These are phyloP conservation scores for Papiliotrema fonsecae DNA, from an alignment of 1,284 basidiomycete species.

Conservation along the genomic window DNA sequence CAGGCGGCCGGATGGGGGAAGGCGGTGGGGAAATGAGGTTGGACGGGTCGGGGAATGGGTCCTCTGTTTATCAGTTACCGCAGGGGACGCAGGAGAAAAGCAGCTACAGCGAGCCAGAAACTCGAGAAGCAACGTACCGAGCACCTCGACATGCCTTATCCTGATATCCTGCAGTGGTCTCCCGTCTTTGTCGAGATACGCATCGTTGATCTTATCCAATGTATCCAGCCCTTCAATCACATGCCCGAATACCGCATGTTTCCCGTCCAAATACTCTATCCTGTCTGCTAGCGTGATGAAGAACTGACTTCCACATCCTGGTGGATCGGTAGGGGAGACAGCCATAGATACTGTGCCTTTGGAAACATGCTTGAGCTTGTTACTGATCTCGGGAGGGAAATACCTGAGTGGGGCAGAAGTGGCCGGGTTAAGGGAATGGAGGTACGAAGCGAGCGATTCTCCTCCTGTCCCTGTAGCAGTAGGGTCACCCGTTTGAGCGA, in stretches of 20 bases:
- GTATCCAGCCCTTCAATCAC: conserved; percentile 93
- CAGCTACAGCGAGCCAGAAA: no score
- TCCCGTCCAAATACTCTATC: conserved; percentile 92
- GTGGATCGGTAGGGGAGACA: conserved; percentile 63
- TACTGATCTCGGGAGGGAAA: conserved; percentile 76
- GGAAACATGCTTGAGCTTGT: conserved; percentile 72
- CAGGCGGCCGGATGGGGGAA: conserved; percentile 72
- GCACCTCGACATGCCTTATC: conserved; percentile 84
- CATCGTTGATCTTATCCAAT: conserved; percentile 86
- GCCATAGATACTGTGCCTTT: conserved; percentile 95
- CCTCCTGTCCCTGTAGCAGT: conserved; percentile 92
- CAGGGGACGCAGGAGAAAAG: not conserved
- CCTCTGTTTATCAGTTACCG: conserved; percentile 57
- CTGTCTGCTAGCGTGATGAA: conserved; percentile 88
- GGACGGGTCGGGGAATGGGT: conserved; percentile 85
- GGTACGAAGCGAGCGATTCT: conserved; percentile 71
- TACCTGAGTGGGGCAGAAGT: conserved; percentile 57
- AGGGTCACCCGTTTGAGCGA: conserved; percentile 91
- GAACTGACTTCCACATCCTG: conserved; percentile 91
- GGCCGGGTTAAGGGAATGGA: conserved; percentile 51
- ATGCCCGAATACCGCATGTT: conserved; percentile 91
- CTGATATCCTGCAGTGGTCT: conserved; percentile 89
- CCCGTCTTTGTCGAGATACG: conserved; percentile 80
- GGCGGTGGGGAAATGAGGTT: conserved; percentile 67
- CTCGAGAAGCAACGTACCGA: conserved; percentile 57